These are phyloP conservation scores for Boechera retrofracta DNA, from an alignment of 345 rosid species.

Conservation along the genomic window DNA sequence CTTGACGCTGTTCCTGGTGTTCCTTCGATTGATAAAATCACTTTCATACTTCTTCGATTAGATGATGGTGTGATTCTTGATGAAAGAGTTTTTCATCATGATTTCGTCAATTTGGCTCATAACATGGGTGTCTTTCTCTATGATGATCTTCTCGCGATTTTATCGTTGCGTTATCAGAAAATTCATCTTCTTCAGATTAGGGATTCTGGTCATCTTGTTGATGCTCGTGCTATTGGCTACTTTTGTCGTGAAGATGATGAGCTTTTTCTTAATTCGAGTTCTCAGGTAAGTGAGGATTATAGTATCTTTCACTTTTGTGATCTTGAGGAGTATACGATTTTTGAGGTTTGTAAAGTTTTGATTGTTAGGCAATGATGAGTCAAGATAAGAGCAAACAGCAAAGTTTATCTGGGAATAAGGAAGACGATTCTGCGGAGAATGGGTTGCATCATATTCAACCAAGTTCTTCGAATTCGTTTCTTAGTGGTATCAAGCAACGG, in stretches of 20 bases:
- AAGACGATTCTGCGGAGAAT: conserved; percentile 56
- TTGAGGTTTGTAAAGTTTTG: conserved; percentile 26
- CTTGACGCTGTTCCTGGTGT: conserved; percentile 82
- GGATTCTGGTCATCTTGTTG: conserved; percentile 87
- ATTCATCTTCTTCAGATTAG: conserved; percentile 90
- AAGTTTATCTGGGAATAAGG: conserved; percentile 48
- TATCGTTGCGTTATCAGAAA: conserved; percentile 86
- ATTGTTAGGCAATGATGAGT: conserved; percentile 54
- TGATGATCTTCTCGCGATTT: conserved; percentile 87
- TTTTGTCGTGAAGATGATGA: conserved; percentile 93
- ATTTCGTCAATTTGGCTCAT: conserved; percentile 75
- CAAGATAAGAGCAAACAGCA: conserved; percentile 60
- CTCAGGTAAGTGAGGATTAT: conserved; percentile 62
- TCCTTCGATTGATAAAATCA: conserved; percentile 84
- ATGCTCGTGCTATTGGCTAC: conserved; percentile 83
- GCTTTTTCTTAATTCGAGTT: conserved; percentile 78
- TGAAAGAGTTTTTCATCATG: conserved; percentile 83
- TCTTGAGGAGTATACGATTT: background rate
- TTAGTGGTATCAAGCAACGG: conserved; percentile 90
- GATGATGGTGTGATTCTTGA: conserved; percentile 85
- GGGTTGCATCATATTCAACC: conserved; percentile 51
- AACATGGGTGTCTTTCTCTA: conserved; percentile 89
- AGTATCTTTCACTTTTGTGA: background rate
- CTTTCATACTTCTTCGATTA: conserved; percentile 81
- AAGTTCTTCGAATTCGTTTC: conserved; percentile 54